Evolutionary conservation across 768 basidiomycete genomes (phyloP).

Genomic region (Gymnopilus junonius): DNA sequence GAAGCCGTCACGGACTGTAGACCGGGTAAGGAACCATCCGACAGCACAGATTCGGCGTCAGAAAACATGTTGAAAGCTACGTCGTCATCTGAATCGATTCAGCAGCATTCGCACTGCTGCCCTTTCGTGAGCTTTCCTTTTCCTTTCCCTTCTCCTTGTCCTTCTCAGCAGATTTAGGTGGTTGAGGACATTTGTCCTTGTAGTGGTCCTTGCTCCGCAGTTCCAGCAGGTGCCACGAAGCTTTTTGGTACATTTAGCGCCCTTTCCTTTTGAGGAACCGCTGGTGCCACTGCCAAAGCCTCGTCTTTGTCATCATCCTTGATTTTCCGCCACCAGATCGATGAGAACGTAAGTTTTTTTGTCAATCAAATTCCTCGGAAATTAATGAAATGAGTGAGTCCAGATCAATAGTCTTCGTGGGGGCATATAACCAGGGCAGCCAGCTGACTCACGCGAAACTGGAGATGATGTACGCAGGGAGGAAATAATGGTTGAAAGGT

Average conservation of each 20-base stretch:
- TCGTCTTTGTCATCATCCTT: constrained; percentile 25
- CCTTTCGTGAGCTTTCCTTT: background rate
- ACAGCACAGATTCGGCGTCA: constrained; percentile 3
- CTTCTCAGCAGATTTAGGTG: constrained; percentile 10
- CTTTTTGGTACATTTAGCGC: background rate
- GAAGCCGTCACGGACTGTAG: constrained; percentile 23
- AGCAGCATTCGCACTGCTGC: constrained; percentile 9
- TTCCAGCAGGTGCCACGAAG: constrained; percentile 27
- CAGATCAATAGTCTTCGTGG: constrained; percentile 18
- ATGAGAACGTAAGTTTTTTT: constrained; percentile 7
- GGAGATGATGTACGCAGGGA: constrained; percentile 32
- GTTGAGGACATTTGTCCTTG: constrained; percentile 25
- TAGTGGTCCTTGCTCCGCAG: constrained; percentile 31
- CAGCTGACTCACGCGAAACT: constrained; percentile 29
- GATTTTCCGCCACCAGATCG: background rate
- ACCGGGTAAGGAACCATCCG: constrained; percentile 32
- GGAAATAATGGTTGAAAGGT: constrained; percentile 33
- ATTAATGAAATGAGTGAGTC: constrained; percentile 28
- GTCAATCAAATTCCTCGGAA: constrained; percentile 31
- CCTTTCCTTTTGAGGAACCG: background rate
- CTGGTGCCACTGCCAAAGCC: constrained; percentile 19
- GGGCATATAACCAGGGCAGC: constrained; percentile 16
- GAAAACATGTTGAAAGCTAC: background rate
- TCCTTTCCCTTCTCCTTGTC: constrained; percentile 3
- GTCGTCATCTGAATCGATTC: constrained; percentile 18